Percentiles rank a stretch among this genome's conserved stretches.
phyloP scores from a whole-genome alignment of 148 eudicot genomes.

The Heliamphora exappendiculata region DNA sequence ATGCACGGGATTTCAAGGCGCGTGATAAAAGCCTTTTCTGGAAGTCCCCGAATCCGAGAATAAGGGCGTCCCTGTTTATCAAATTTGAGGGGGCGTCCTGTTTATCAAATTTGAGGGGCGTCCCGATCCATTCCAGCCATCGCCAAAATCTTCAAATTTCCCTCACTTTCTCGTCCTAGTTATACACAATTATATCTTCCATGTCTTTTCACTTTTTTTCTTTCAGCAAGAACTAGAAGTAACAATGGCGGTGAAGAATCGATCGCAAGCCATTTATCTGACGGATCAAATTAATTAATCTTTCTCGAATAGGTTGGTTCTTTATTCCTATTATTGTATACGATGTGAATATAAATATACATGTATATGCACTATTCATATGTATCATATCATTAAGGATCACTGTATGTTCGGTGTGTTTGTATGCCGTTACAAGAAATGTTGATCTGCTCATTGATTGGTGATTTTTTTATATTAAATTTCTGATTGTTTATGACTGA shows the following conservation, averaged over 20 bases:
- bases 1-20: not conserved
- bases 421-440: not conserved
- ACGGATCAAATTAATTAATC: not conserved
- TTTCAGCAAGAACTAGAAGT: not conserved
- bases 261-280: not conserved
- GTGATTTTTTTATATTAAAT: not conserved
- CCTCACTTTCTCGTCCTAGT: conserved; percentile 12
- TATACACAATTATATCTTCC: too few relatives aligned
- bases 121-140: conserved; percentile 16
- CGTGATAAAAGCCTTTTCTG: not conserved
- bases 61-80: conserved; percentile 13
- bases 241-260: not conserved
- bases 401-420: not conserved
- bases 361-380: not conserved
- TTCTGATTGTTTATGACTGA: not conserved
- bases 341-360: not conserved
- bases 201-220: not conserved
- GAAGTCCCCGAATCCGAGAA: not conserved
- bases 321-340: not conserved
- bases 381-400: not conserved
- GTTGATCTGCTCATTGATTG: conserved; percentile 2
- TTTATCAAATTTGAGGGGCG: conserved; percentile 6
- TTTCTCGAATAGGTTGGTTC: not conserved
- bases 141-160: conserved; percentile 12
- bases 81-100: conserved; percentile 14